Evolutionary conservation across 768 basidiomycete genomes (phyloP), one percentile per base, ranked within the genome.

Genomic region (Butyriboletus loyo): DNA sequence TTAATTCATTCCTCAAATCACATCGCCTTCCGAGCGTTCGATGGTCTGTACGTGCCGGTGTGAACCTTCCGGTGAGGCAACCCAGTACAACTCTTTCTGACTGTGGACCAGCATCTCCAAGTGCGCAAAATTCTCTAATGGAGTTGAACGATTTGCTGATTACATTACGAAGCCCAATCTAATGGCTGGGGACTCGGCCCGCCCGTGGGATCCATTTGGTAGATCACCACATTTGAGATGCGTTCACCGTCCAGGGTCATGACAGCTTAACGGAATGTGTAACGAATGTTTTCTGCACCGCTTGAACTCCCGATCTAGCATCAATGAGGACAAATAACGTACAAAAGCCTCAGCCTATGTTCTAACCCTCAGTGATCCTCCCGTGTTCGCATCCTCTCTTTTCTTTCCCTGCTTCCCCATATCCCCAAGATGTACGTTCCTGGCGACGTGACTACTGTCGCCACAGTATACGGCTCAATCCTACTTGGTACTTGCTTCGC

Each of bases 251-350:
- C 42, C 38, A 15, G 39, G 32, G 24, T 56, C 39, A 50, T 54
- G 39, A 49, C 32, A 62, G 38, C 38, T 10, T 61, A 50, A 63
- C 61, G 64, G 36, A 62, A 64, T 46, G 14, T 46, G 31, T 21
- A 47, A 49, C 32, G 58, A 55, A 61, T 56, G 35, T 40, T 54
- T 39, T 52, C 4, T 31, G 42, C 40, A 35, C 56, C 43, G 48
- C 54, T 40, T 53, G n/a, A 61, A 54, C 52, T 41, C 49, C 59
- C 57, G 52, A 60, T 63, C 60, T 50, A 30, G 48, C 35, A 45
- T 68, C 68, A 70, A 68, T 66, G 62, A 58, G 51, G 49, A 60
- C 66, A 63, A 68, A 70, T 60, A 68, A 70, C 57, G 53, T 68
- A 68, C 64, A 70, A 68, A 68, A 66, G 32, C 48, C 57, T 49